Conservation (phyloP, 2,329 filamentous ascomycete species). For the Pseudopyrenochaeta lycopersici region DNA sequence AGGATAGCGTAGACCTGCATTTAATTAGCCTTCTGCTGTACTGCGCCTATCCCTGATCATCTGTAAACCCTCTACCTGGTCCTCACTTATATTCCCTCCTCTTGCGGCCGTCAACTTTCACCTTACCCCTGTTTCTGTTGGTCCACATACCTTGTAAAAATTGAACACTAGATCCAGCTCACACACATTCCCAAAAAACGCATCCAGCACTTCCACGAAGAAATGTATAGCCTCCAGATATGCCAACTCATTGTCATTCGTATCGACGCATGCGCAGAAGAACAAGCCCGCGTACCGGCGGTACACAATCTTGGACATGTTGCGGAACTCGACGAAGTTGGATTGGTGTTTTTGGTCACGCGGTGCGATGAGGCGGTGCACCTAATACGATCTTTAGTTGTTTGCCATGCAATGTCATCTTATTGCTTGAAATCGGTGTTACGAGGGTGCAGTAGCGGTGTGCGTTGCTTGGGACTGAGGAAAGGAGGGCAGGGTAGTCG, state of each 20-base stretch:
- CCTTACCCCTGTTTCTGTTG: neutral
- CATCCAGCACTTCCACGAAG: conserved; percentile 97
- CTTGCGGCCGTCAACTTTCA: neutral
- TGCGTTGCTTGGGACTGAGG: conserved; percentile 4
- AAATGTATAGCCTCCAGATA: conserved; percentile 98
- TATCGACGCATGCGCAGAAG: conserved; percentile 99
- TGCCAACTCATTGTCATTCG: conserved; percentile 97
- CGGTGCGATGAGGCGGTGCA: conserved; percentile 96
- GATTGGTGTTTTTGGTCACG: conserved; percentile 99
- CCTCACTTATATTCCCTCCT: too few relatives aligned
- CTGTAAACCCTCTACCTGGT: neutral
- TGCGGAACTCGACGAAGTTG: conserved; percentile 96
- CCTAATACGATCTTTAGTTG: conserved; percentile 58
- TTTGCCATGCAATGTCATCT: neutral
- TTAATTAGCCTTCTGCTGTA: conserved; percentile 17
- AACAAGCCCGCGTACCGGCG: conserved; percentile 96
- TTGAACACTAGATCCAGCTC: conserved; percentile 89
- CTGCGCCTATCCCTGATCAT: neutral
- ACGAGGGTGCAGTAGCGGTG: neutral
- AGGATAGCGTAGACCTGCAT: conserved; percentile 91
- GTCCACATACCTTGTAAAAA: conserved; percentile 69
- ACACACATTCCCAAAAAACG: conserved; percentile 99
- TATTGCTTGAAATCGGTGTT: neutral
- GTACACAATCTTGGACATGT: conserved; percentile 93
- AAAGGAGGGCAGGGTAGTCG: conserved; percentile 1